phyloP scores from a whole-genome alignment of 2,329 filamentous ascomycete species.

The Stachybotrys chlorohalonatus region DNA sequence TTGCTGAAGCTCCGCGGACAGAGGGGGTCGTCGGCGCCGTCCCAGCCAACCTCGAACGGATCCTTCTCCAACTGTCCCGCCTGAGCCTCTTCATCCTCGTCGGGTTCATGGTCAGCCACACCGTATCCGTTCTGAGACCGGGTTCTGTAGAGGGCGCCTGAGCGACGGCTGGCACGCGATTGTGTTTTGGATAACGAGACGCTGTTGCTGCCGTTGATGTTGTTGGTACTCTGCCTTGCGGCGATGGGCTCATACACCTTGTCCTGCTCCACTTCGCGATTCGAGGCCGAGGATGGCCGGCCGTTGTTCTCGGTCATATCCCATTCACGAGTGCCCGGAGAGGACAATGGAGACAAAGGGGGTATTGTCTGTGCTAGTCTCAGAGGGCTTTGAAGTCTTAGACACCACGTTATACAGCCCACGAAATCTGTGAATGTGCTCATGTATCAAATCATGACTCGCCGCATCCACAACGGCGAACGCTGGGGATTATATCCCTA shows the following conservation, averaged over 20 bases:
- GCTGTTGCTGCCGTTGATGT: not conserved
- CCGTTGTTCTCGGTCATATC: not conserved
- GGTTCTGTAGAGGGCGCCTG: constrained; percentile 11
- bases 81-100: not conserved
- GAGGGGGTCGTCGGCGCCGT: constrained; percentile 63
- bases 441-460: too few species aligned
- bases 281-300: not conserved
- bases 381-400: not conserved
- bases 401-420: not conserved
- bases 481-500: too few species aligned
- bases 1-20: constrained; percentile 62
- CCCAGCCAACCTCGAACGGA: constrained; percentile 64
- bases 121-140: constrained; percentile 37
- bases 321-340: not conserved
- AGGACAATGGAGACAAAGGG: not conserved
- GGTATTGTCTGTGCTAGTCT: not conserved
- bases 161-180: constrained; percentile 4
- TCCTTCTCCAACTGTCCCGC: constrained; percentile 23
- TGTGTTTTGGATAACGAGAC: not conserved
- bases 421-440: not conserved
- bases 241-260: not conserved
- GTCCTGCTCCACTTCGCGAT: not conserved
- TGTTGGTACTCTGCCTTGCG: not conserved
- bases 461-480: too few species aligned
- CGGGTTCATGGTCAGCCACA: constrained; percentile 20